These are phyloP conservation scores for Diaporthe vaccinii DNA, from an alignment of 2,329 filamentous ascomycete species.

Conservation along the genomic window DNA sequence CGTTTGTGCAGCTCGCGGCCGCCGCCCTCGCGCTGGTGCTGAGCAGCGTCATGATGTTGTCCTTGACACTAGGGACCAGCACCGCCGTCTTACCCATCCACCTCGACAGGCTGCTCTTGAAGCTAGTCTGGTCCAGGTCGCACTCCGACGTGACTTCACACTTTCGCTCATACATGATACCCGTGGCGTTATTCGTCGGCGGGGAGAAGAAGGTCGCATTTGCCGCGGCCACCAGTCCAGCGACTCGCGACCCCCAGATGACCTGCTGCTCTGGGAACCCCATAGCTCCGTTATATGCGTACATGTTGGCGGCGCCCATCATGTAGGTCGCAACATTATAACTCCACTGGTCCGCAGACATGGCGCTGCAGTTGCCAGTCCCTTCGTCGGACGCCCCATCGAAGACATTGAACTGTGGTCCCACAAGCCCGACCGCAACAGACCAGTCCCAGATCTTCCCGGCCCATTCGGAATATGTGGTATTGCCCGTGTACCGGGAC, in stretches of 20 bases:
- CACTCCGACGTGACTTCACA: slow-evolving; percentile 67
- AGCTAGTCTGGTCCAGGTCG: slow-evolving; percentile 67
- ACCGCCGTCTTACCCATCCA: slow-evolving; percentile 59
- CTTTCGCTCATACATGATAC: slow-evolving; percentile 65
- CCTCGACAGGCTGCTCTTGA: slow-evolving; percentile 70
- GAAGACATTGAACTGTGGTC: slow-evolving; percentile 57
- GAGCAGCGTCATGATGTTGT: slow-evolving; percentile 53
- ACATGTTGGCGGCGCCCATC: slow-evolving; percentile 56
- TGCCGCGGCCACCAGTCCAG: slow-evolving; percentile 60
- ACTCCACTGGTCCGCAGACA: slow-evolving; percentile 63
- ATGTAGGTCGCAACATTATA: slow-evolving; percentile 65
- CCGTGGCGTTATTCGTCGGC: slow-evolving; percentile 47
- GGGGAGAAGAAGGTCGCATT: slow-evolving; percentile 63
- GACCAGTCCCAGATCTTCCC: slow-evolving; percentile 70
- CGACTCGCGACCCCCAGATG: slow-evolving; percentile 62
- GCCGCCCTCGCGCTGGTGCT: slow-evolving; percentile 55
- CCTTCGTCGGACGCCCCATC: slow-evolving; percentile 65
- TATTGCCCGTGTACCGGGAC: slow-evolving; percentile 74
- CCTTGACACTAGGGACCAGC: slow-evolving; percentile 52
- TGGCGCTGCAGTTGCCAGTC: slow-evolving; percentile 56
- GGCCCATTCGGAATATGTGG: slow-evolving; percentile 73
- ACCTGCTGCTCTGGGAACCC: slow-evolving; percentile 47
- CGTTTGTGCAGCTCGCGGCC: slow-evolving; percentile 60
- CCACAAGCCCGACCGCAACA: slow-evolving; percentile 58
- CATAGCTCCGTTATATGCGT: slow-evolving; percentile 54